Evolutionary conservation across 148 eudicot genomes (phyloP), one percentile per base, ranked within the genome.

Genomic region (Oxyria digyna): DNA sequence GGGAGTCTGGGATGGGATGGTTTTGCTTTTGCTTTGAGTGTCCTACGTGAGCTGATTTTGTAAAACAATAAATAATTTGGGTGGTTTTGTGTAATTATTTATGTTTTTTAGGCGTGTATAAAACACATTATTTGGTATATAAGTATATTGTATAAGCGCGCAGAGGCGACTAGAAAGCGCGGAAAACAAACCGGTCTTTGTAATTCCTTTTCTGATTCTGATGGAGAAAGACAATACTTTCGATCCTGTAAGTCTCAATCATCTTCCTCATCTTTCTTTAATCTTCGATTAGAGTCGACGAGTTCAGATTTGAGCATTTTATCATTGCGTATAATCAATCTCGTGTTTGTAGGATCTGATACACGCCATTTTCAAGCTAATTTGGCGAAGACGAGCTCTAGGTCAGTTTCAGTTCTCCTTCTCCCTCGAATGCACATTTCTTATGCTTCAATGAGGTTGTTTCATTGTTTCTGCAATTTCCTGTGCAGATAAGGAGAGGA

Each of bases 351-450:
- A 89, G 96, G 91, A 83, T 72, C 71, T 90, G 79, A 82, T 87
- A 78, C 85, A 87, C 76, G 89, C 88, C 68, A 85, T 89, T 77
- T 90, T 86, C 86, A 93, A 85, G 80, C 88, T 77, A 65, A 78
- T 85, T 0, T 87, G 98, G 96, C 81, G 69, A 71, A 78, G 79
- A 72, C 85, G 80, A 78, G 84, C 86, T 20, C 77, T 80, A 48
- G 95, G 98, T 88, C 64, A 33, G 69, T 46, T 45, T 8, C 37
- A 72, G 38, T 50, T 5, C 18, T 26, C 11, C 69, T 15, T 73
- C 38, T 46, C 55, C 69, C 1, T 27, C 48, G 31, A 1, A 12
- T 45, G 6, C 23, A 0, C 1, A 37, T 12, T 68, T 72, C 27
- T 1, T 21, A 43, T 9, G 65, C 50, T 54, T 23, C 15, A 31